A percentile compares a stretch with the other conserved stretches of the same genome.
phyloP scores from a whole-genome alignment of 2,329 filamentous ascomycete genomes.

The Fusarium drepaniforme region DNA sequence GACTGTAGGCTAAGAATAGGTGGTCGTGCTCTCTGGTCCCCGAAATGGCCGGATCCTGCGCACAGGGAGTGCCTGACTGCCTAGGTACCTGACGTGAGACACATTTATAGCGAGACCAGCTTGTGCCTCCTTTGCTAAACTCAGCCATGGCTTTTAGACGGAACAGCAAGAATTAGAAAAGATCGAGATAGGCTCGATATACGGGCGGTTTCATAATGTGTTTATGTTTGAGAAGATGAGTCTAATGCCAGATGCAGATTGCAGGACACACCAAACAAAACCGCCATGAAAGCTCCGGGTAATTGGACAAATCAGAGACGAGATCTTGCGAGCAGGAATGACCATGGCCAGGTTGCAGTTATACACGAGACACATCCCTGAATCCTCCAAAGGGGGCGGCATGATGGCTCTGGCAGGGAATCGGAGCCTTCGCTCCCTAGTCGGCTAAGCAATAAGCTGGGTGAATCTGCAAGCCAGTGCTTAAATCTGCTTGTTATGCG shows the following conservation, averaged over 20 bases:
- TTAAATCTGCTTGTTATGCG: not conserved
- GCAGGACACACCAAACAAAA: constrained; percentile 19
- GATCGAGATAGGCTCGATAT: not conserved
- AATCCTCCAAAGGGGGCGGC: constrained; percentile 17
- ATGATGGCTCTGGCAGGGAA: constrained; percentile 5
- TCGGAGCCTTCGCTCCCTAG: constrained; percentile 22
- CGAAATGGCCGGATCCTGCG: not conserved
- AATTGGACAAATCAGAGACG: constrained; percentile 15
- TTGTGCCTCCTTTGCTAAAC: not conserved
- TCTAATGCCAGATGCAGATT: constrained; percentile 13
- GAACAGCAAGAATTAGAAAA: not conserved
- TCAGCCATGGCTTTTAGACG: not conserved
- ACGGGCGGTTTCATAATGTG: not conserved
- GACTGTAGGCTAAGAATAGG: constrained; percentile 2
- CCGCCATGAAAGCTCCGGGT: not conserved
- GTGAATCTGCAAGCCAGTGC: not conserved
- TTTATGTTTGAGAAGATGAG: constrained; percentile 1
- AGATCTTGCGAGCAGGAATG: constrained; percentile 14
- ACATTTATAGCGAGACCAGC: not conserved
- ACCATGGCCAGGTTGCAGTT: constrained; percentile 2
- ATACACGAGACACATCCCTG: constrained; percentile 30
- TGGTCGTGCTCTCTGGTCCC: not conserved
- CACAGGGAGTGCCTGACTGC: not conserved
- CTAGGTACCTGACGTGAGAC: constrained; percentile 7
- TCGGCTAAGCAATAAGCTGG: not conserved